A percentile compares a stretch with the other conserved stretches of the same genome.
Evolutionary conservation across 495 filamentous ascomycete species (phyloP).

Genomic region (Xylaria sp.): DNA sequence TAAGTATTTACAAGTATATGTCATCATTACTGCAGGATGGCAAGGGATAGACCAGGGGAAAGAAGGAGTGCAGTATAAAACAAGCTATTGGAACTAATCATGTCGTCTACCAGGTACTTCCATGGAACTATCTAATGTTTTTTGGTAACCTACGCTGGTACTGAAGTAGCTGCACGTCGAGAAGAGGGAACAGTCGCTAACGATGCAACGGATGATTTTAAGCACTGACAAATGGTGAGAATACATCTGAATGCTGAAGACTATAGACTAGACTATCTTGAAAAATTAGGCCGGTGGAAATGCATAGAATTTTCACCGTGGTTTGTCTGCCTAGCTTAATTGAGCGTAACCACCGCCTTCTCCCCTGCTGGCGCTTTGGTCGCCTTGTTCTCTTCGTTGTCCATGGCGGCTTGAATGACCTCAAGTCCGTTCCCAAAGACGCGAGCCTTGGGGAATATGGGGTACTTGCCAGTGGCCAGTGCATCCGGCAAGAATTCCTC

Average conservation of each 20-base stretch:
- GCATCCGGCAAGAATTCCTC: constrained; percentile 31
- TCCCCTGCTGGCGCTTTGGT: constrained; percentile 46
- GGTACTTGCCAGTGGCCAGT: constrained; percentile 18
- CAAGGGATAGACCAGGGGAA: neutral
- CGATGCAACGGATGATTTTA: neutral
- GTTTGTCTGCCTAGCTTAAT: neutral
- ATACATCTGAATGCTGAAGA: neutral
- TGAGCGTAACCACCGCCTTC: constrained; percentile 46
- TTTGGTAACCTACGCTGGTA: neutral
- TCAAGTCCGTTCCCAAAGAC: constrained; percentile 27
- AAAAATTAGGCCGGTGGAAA: too few species aligned
- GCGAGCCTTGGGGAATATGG: constrained; percentile 18
- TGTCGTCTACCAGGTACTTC: too few species aligned
- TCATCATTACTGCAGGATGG: neutral
- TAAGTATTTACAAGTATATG: neutral
- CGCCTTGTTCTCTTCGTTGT: constrained; percentile 10
- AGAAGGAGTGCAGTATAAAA: neutral
- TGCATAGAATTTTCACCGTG: neutral
- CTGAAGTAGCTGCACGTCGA: neutral
- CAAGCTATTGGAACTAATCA: neutral
- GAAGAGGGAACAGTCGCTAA: neutral
- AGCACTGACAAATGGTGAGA: neutral
- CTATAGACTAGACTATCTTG: neutral
- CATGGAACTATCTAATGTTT: too few species aligned
- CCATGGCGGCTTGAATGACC: constrained; percentile 24